These are phyloP conservation scores for Hansfordia pulvinata DNA, from an alignment of 2,329 filamentous ascomycete genomes.

Conservation along the genomic window DNA sequence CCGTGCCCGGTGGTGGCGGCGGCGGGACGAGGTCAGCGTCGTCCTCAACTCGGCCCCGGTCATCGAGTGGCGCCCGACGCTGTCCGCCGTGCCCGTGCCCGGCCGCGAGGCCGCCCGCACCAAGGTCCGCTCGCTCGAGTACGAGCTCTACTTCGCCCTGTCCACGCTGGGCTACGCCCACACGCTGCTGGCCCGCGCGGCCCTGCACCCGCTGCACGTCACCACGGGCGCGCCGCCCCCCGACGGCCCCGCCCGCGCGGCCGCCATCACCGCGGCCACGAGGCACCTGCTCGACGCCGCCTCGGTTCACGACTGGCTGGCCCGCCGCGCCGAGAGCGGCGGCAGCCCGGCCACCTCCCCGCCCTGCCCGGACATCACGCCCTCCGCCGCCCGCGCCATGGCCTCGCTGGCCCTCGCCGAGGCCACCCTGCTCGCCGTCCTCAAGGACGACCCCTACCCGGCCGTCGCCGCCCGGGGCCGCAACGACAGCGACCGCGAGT, in stretches of 20 bases:
- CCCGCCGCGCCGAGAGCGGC: slow-evolving; percentile 35
- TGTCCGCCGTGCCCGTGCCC: slow-evolving; percentile 51
- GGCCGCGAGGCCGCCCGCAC: slow-evolving; percentile 53
- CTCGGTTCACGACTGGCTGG: slow-evolving; percentile 62
- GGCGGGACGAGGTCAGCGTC: slow-evolving; percentile 51
- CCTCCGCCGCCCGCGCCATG: slow-evolving; percentile 39
- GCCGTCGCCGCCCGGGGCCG: slow-evolving; percentile 67
- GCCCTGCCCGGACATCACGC: slow-evolving; percentile 39
- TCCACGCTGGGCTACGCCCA: slow-evolving; percentile 66
- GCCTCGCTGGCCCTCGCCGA: slow-evolving; percentile 65
- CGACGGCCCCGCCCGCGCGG: slow-evolving; percentile 50
- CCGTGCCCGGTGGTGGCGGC: too few species aligned
- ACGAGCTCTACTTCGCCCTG: slow-evolving; percentile 70
- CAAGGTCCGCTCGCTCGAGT: slow-evolving; percentile 60
- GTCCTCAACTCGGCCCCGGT: slow-evolving; percentile 45
- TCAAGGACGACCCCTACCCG: slow-evolving; percentile 92
- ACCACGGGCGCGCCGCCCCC: slow-evolving; percentile 47
- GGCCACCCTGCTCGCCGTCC: slow-evolving; percentile 75
- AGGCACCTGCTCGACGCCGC: slow-evolving; percentile 67
- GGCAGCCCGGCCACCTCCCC: slow-evolving; percentile 20
- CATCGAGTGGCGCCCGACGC: slow-evolving; percentile 75
- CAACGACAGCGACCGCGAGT: slow-evolving; percentile 76
- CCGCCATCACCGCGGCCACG: slow-evolving; percentile 60
- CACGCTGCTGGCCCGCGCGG: slow-evolving; percentile 56
- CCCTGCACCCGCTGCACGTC: slow-evolving; percentile 61